A percentile compares a stretch with the other conserved stretches of the same genome.
phyloP scores from a whole-genome alignment of 2,329 filamentous ascomycete species.

The Sporothrix globosa region DNA sequence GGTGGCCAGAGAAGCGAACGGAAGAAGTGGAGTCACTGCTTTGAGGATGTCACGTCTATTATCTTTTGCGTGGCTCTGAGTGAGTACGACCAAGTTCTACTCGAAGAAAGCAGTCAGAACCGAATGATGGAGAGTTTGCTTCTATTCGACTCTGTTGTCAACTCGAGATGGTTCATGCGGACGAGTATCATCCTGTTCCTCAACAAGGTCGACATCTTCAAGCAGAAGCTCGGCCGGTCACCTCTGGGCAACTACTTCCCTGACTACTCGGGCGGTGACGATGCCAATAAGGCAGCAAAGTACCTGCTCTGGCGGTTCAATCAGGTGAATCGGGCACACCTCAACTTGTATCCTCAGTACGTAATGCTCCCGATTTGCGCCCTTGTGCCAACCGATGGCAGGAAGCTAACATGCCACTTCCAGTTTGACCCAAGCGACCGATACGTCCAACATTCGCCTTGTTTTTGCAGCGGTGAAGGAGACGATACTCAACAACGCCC shows the following conservation, averaged over 20 bases:
- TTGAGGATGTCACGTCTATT: slow-evolving; percentile 98
- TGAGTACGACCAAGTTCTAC: slow-evolving; percentile 95
- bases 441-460: slow-evolving; percentile 96
- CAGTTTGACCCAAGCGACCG: slow-evolving; percentile 96
- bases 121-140: slow-evolving; percentile 99
- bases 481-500: slow-evolving; percentile 95
- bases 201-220: slow-evolving; percentile 99
- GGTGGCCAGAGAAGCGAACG: slow-evolving; percentile 95
- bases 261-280: slow-evolving; percentile 95
- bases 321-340: slow-evolving; percentile 92
- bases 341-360: slow-evolving; percentile 97
- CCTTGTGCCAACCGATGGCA: neutral
- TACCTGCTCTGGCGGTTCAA: slow-evolving; percentile 98
- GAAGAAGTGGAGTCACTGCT: slow-evolving; percentile 99
- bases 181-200: slow-evolving; percentile 98
- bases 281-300: slow-evolving; percentile 97
- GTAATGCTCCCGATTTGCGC: slow-evolving; percentile 44
- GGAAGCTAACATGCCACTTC: neutral
- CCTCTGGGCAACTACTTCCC: slow-evolving; percentile 95
- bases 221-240: slow-evolving; percentile 86
- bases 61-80: slow-evolving; percentile 98
- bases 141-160: slow-evolving; percentile 97
- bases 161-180: slow-evolving; percentile 98
- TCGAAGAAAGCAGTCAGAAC: slow-evolving; percentile 99
- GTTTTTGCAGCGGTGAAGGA: slow-evolving; percentile 99